These are phyloP conservation scores for Scedosporium apiospermum DNA, from an alignment of 2,329 filamentous ascomycete genomes.

Conservation along the genomic window DNA sequence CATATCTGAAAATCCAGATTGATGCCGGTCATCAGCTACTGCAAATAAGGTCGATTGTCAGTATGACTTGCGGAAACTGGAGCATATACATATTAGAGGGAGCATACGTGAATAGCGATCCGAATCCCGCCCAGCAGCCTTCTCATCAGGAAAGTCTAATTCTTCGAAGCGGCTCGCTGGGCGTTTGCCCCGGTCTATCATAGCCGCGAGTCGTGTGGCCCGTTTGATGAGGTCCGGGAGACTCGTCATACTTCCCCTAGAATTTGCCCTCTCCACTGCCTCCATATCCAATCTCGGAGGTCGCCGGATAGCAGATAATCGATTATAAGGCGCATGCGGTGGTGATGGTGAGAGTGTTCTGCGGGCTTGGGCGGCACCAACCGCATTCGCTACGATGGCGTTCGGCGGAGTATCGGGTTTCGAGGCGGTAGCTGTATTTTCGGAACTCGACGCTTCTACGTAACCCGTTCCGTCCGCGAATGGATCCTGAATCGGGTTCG, in stretches of 20 bases:
- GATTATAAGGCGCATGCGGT: conserved; percentile 24
- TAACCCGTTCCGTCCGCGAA: conserved; percentile 36
- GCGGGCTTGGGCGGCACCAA: conserved; percentile 25
- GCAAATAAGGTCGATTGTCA: background rate
- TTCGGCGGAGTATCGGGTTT: conserved; percentile 4
- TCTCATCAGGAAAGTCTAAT: conserved; percentile 39
- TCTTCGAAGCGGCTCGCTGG: conserved; percentile 51
- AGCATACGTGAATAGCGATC: conserved; percentile 27
- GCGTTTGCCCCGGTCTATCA: conserved; percentile 72
- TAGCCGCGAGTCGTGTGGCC: conserved; percentile 76
- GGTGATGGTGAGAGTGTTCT: conserved; percentile 17
- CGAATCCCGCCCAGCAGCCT: conserved; percentile 23
- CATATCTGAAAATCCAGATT: conserved; percentile 53
- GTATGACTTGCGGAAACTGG: background rate
- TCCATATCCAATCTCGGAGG: conserved; percentile 76
- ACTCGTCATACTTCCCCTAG: conserved; percentile 82
- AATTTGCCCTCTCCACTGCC: conserved; percentile 53
- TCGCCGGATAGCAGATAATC: conserved; percentile 45
- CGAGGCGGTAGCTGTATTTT: background rate
- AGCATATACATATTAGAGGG: background rate
- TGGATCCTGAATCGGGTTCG: conserved; percentile 25
- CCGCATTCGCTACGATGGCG: background rate
- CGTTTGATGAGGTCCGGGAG: conserved; percentile 82
- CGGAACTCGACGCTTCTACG: conserved; percentile 14
- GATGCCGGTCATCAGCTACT: conserved; percentile 32